A percentile compares a stretch with the other conserved stretches of the same genome.
Evolutionary conservation across 768 basidiomycete species (phyloP).

Genomic region (Psilocybe cubensis): DNA sequence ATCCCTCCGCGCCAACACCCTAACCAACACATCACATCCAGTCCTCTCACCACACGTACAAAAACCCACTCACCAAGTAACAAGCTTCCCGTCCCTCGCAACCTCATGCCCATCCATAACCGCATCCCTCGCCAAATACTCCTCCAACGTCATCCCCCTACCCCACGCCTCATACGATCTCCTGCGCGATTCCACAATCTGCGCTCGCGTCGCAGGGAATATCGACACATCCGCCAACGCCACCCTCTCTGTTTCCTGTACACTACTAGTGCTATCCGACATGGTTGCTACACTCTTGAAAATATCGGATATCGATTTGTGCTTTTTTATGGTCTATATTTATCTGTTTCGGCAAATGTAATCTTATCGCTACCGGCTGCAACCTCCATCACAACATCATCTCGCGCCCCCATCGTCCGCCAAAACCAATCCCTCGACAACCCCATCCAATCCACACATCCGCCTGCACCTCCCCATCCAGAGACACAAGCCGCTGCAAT

Average conservation of each 20-base stretch:
- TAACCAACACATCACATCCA: slow-evolving; percentile 20
- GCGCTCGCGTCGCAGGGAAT: slow-evolving; percentile 27
- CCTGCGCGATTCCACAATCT: slow-evolving; percentile 18
- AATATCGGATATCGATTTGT: too few species aligned
- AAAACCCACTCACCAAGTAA: slow-evolving; percentile 46
- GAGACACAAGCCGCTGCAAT: too few species aligned
- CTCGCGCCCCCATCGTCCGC: too few species aligned
- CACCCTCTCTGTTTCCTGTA: neutral
- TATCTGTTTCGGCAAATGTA: too few species aligned
- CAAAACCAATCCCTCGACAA: too few species aligned
- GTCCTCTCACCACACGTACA: neutral
- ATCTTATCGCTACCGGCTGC: too few species aligned
- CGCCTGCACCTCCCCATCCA: too few species aligned
- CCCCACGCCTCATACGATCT: slow-evolving; percentile 15
- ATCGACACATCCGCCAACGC: slow-evolving; percentile 38
- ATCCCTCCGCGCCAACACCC: slow-evolving; percentile 61
- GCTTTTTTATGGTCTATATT: too few species aligned
- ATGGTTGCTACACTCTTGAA: too few species aligned
- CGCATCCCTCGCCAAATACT: slow-evolving; percentile 17
- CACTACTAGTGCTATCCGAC: too few species aligned
- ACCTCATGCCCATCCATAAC: slow-evolving; percentile 33
- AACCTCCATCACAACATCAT: too few species aligned
- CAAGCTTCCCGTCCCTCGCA: slow-evolving; percentile 46
- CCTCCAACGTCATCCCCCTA: slow-evolving; percentile 12
- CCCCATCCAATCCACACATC: too few species aligned